Evolutionary conservation across 208 protist genomes (phyloP), one percentile per base, ranked within the genome.

Genomic region (Trypanosoma avium): DNA sequence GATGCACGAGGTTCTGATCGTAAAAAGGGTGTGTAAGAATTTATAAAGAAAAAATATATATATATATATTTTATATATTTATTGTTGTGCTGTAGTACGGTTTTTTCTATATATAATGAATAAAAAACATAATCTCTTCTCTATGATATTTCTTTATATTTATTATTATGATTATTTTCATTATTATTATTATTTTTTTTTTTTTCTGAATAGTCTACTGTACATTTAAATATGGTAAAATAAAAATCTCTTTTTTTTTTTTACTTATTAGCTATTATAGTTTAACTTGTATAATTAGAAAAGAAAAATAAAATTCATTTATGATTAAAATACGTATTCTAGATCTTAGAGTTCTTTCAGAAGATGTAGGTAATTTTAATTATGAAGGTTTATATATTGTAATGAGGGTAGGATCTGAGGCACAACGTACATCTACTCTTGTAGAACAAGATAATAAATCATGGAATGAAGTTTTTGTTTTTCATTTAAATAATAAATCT

Each of bases 361-460:
- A 66, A 47, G 57, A 64, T 69, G 65, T 61, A 15, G 64, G 52
- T 19, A 60, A 61, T 40, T 82, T 84, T 46, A 64, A 55, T n/a
- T 59, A 76, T 24, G 71, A 76, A 60, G 84, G 84, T 10, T 56
- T 91, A 15, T 91, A 91, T 61, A 59, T 87, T 15, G 71, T 91
- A n/a, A 48, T 80, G 24, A 81, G 84, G 33, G 55, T 75, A 17
- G 77, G 70, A 30, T 43, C 65, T 7, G 63, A 79, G 26, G 75
- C 77, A 5, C 71, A 74, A 42, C 81, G 78, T 21, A 91, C 81
- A 21, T 36, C 9, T 21, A 75, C 53, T 32, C 70, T 91, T 48
- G 61, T 45, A n/a, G 70, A 62, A 29, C 12, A 36, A 49, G 15
- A 35, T 13, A 7, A 36, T 27, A 61, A 22, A 26, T 45, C 45